Conservation (phyloP, 495 filamentous ascomycete genomes). For the Penicillium egyptiacum region DNA sequence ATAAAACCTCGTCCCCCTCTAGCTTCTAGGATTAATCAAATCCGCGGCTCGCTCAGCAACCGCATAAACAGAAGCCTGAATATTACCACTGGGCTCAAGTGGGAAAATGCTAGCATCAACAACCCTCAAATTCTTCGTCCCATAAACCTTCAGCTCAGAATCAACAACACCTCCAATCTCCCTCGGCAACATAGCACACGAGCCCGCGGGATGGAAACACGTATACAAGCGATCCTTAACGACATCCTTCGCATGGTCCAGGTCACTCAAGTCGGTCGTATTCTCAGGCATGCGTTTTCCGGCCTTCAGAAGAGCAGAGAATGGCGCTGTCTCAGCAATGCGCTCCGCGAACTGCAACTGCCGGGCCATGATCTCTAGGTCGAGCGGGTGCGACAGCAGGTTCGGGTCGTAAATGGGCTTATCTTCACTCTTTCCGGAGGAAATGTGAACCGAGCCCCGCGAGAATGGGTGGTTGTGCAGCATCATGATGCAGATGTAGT, state of each 20-base stretch:
- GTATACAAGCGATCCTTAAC: slow-evolving; percentile 21
- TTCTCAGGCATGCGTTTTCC: slow-evolving; percentile 14
- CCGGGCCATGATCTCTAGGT: slow-evolving; percentile 46
- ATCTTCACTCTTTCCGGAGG: slow-evolving; percentile 11
- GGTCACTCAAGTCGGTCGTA: slow-evolving; percentile 12
- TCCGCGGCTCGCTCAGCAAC: slow-evolving; percentile 53
- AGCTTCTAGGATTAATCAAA: no score
- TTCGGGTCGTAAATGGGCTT: slow-evolving; percentile 17
- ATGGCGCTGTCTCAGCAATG: slow-evolving; percentile 9
- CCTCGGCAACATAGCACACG: slow-evolving; percentile 48
- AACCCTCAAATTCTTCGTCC: slow-evolving; percentile 47
- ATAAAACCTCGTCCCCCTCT: no score
- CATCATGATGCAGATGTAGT: slow-evolving; percentile 21
- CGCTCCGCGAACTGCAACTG: slow-evolving; percentile 21
- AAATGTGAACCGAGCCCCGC: slow-evolving; percentile 17
- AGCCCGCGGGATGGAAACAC: slow-evolving; percentile 25
- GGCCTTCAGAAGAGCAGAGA: slow-evolving; percentile 15
- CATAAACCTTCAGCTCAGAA: slow-evolving; percentile 47
- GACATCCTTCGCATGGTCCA: slow-evolving; percentile 24
- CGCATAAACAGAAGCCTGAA: slow-evolving; percentile 53
- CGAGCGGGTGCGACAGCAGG: slow-evolving; percentile 28
- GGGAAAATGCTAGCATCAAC: slow-evolving; percentile 59
- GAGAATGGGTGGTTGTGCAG: slow-evolving; percentile 20
- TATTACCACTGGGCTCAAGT: slow-evolving; percentile 47
- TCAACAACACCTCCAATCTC: slow-evolving; percentile 48